These are phyloP conservation scores for Gynochthodes officinalis DNA, from an alignment of 257 asterid genomes.

Conservation along the genomic window DNA sequence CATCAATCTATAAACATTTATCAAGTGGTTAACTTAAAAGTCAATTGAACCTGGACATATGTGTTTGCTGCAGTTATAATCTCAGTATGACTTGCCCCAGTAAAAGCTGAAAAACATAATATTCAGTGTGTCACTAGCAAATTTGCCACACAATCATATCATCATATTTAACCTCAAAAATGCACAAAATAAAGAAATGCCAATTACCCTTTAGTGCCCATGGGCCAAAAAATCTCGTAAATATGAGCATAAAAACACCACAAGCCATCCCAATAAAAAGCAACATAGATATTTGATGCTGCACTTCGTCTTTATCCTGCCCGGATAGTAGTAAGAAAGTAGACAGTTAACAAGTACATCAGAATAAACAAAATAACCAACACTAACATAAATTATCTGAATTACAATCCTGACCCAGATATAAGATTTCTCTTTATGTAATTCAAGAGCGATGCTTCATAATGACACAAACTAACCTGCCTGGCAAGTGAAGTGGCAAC, in stretches of 20 bases:
- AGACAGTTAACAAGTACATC: too few species aligned
- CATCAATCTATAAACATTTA: neutral
- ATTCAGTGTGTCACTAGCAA: neutral
- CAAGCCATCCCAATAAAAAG: conserved; percentile 75
- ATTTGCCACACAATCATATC: neutral
- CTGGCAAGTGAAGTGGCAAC: conserved; percentile 91
- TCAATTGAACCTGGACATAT: conserved; percentile 69
- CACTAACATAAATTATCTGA: neutral
- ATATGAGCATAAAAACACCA: conserved; percentile 73
- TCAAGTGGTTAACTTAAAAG: neutral
- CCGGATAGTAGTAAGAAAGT: conserved; percentile 13
- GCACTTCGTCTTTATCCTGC: conserved; percentile 82
- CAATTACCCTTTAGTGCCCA: conserved; percentile 73
- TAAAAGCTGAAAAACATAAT: conserved; percentile 51
- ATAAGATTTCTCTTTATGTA: neutral
- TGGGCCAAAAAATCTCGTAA: conserved; percentile 65
- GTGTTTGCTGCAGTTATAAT: conserved; percentile 77
- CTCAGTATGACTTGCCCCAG: conserved; percentile 76
- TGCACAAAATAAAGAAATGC: neutral
- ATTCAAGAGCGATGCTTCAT: neutral
- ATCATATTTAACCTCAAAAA: neutral
- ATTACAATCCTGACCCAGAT: neutral
- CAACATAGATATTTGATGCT: conserved; percentile 86
- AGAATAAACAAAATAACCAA: neutral
- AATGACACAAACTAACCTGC: conserved; percentile 40